Base-by-base conservation (phyloP, 306 rosid genomes). In the Urtica urens region DNA sequence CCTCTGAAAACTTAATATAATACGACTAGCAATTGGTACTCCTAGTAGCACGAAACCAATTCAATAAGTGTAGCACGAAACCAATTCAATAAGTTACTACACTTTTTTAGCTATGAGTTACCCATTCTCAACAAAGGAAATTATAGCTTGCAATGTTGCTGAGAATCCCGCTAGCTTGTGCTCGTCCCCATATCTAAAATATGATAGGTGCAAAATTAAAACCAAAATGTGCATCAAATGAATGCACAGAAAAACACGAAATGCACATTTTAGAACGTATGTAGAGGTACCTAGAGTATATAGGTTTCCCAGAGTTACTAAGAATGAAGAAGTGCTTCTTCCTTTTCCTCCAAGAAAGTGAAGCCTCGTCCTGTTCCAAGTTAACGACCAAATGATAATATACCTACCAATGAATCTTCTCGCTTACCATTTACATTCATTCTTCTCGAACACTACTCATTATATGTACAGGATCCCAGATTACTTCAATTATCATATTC, bases 91-190 rank as follows among this genome's bases (percentile, higher is more conserved):
- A 46, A 43, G 23, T 61, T 23, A 62, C 34, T 35, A 30, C 62
- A 65, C 63, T 26, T 23, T 65, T 59, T 27, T 15, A 53, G 46
- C 53, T 65, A 31, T 53, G 67, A 56, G 12, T 51, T 78, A 83
- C 96, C 96, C 94, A 55, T 78, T 77, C 74, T 87, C 94, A 46
- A 83, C 93, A 35, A 83, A 87, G 69, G 96, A 87, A 67, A 87
- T 87, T 48, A 87, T 87, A 34, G 96, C 96, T 69, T 87, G 96
- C 73, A 87, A 73, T 57, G 94, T 87, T 51, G 96, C 96, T 21
- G 94, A 83, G 76, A 87, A 87, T 64, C 96, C 96, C 30, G 96
- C 94, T 69, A 87, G 88, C 66, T 80, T 87, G 81, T 87, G 83
- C 57, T 83, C 96, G 44, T 87, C 96, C 29, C 96, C 96, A 22